Conservation (phyloP, 352 stramenopile genomes). For the Pythium aristosporum region DNA sequence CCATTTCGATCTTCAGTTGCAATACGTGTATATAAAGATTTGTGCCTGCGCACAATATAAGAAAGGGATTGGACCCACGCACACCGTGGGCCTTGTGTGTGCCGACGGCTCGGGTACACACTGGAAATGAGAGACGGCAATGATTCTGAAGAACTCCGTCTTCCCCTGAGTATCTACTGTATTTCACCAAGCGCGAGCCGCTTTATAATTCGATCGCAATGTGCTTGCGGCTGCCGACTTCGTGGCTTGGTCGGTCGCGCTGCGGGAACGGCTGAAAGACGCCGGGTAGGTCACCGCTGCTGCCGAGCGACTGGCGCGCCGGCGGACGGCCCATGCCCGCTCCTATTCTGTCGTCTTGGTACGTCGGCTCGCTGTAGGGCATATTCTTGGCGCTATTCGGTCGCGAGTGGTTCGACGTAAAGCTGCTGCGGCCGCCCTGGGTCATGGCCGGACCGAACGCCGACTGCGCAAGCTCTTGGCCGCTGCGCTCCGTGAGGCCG, state of each 20-base stretch:
- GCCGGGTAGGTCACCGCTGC: slow-evolving; percentile 11
- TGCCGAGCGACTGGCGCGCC: slow-evolving; percentile 15
- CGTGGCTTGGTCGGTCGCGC: slow-evolving; percentile 20
- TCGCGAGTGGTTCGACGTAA: slow-evolving; percentile 23
- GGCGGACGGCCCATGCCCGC: not conserved
- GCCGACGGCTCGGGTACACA: not conserved
- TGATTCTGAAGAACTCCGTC: not conserved
- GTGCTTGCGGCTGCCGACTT: slow-evolving; percentile 24
- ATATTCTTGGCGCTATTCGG: slow-evolving; percentile 27
- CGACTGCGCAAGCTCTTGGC: slow-evolving; percentile 15
- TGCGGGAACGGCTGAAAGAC: slow-evolving; percentile 21
- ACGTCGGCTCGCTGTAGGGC: slow-evolving; percentile 17
- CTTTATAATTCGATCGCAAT: slow-evolving; percentile 28
- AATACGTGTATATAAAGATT: not conserved
- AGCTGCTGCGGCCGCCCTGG: slow-evolving; percentile 21
- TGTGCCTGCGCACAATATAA: not conserved
- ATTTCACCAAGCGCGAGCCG: not conserved
- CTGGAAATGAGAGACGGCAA: not conserved
- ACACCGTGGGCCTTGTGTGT: not conserved
- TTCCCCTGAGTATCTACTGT: not conserved
- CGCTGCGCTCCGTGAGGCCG: slow-evolving; percentile 1
- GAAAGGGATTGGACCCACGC: not conserved
- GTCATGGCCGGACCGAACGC: slow-evolving; percentile 4
- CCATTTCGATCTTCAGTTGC: not conserved
- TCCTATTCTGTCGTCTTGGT: slow-evolving; percentile 18